Base-by-base conservation (phyloP, 805 yeast genomes). In the Kodamaea laetipori region DNA sequence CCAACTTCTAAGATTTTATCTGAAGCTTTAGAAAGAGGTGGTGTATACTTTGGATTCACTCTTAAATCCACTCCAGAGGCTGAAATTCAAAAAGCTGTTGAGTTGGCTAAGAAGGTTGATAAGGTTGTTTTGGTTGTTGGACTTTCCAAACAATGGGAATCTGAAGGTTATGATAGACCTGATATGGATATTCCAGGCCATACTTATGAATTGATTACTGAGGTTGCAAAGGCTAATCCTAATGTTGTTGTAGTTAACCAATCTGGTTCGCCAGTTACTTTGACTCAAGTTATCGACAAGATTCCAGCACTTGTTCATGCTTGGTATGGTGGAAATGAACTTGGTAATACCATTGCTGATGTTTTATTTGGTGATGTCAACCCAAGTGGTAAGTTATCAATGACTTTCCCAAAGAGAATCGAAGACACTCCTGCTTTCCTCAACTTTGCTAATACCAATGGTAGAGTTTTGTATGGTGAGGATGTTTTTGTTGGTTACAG, bases 401-500 rank as follows among this genome's bases (percentile, higher is more conserved):
- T 81, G 48, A 64, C 83, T 3, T 80, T 75, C 73, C 85, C 86
- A 27, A 55, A 64, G 43, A 68, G 60, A 47, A 52, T 68, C 37
- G 70, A 75, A 51, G 83, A 81, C 59, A 79, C 76, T 49, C 85
- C 86, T 9, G 72, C 84, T 0, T 80, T 57, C 60, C 60, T 78
- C 53, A 78, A 73, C 61, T 78, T 65, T 64, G 63, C 66, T 24
- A 64, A 81, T 6, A 74, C 74, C 53, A 69, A 70, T 54, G 84
- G 85, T 32, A 63, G 74, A 42, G 78, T 74, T 27, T 54, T 75
- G 44, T 82, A 82, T 51, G 85, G 86, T 47, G 88, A 82, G 58
- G 85, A 81, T 54, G 76, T 82, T 36, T 81, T 69, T 57, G 77
- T 82, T 41, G 87, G 86, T 16, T 81, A 82, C 66, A 67, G 79